Percentiles rank a stretch among this genome's conserved stretches.
These are phyloP conservation scores for Sindora glabra DNA, from an alignment of 306 rosid species.

Conservation along the genomic window DNA sequence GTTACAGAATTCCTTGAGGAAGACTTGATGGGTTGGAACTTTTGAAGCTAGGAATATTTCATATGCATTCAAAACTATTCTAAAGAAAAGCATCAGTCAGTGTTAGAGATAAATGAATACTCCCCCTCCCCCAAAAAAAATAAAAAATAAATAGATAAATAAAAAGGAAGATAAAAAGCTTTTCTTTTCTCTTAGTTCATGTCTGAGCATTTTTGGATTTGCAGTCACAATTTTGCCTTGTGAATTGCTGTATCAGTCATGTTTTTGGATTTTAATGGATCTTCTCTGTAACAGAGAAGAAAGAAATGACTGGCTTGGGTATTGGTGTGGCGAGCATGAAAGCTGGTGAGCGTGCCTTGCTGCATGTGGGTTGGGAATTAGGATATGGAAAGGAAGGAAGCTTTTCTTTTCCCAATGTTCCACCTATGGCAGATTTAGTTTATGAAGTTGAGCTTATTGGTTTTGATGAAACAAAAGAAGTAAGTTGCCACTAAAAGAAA, in stretches of 20 bases:
- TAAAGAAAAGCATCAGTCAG: neutral
- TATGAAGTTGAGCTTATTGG: conserved; percentile 96
- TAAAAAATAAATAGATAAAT: too few relatives aligned
- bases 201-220: neutral
- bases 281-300: conserved; percentile 61
- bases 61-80: neutral
- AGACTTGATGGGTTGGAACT: neutral
- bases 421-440: conserved; percentile 80
- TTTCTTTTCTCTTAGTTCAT: neutral
- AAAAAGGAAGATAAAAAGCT: too few relatives aligned
- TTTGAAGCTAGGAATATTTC: neutral
- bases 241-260: neutral
- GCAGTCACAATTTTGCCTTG: neutral
- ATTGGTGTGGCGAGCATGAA: conserved; percentile 82
- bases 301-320: conserved; percentile 88
- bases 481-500: conserved; percentile 26
- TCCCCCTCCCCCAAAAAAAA: neutral
- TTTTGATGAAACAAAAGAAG: conserved; percentile 86
- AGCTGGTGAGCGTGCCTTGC: conserved; percentile 73
- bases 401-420: conserved; percentile 93
- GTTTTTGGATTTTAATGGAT: conserved; percentile 2
- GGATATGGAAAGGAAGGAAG: conserved; percentile 89
- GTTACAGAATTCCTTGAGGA: neutral
- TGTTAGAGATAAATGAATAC: neutral
- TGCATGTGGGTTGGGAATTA: conserved; percentile 88